phyloP scores from a whole-genome alignment of 2,329 filamentous ascomycete species.

The Alternaria sp. region DNA sequence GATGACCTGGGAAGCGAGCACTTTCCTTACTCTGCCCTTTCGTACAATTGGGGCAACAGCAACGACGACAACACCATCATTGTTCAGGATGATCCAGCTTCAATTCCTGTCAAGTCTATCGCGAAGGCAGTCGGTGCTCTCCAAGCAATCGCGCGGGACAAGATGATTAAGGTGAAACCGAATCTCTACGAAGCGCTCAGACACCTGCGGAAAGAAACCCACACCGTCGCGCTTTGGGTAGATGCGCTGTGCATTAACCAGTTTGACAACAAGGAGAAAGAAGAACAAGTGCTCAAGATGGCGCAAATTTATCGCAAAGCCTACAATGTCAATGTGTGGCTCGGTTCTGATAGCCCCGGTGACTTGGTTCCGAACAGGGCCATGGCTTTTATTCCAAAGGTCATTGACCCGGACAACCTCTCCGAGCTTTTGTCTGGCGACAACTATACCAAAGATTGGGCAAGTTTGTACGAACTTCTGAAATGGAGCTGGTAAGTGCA shows the following conservation, averaged over 20 bases:
- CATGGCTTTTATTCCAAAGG: not conserved
- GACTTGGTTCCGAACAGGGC: not conserved
- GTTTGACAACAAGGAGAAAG: not conserved
- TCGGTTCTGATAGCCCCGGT: not conserved
- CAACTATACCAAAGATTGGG: not conserved
- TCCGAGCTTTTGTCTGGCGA: not conserved
- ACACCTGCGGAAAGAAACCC: too few relatives aligned
- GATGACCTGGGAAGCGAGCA: not conserved
- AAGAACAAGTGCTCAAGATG: not conserved
- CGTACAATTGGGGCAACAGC: not conserved
- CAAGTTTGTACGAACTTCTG: not conserved
- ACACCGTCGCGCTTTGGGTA: too few relatives aligned
- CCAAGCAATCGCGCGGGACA: too few relatives aligned
- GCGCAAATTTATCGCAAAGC: not conserved
- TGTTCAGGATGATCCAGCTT: too few relatives aligned
- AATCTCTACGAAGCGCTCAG: too few relatives aligned
- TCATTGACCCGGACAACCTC: not conserved
- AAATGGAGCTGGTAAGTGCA: too few relatives aligned
- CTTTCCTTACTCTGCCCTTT: not conserved
- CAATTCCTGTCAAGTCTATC: too few relatives aligned
- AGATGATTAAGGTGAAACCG: too few relatives aligned
- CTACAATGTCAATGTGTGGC: not conserved
- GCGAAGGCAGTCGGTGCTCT: too few relatives aligned
- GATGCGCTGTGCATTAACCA: not conserved
- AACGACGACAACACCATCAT: too few relatives aligned